Evolutionary conservation across 1,284 basidiomycete genomes (phyloP).

Genomic region (Ceratobasidium sp.): DNA sequence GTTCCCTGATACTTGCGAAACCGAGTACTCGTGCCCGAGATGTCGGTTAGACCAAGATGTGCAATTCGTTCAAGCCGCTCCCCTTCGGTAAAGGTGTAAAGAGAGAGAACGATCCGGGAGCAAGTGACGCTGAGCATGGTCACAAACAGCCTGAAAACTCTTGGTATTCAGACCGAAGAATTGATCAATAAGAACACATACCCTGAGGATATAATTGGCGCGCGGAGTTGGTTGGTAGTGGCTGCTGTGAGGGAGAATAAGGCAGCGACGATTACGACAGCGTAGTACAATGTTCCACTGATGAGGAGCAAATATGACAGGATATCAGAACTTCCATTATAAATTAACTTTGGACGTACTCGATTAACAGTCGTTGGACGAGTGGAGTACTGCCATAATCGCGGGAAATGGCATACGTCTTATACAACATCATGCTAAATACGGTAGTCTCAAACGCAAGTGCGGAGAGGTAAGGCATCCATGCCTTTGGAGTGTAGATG

Average conservation of each 20-base stretch:
- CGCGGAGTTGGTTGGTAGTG: background rate
- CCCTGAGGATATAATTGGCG: slow-evolving; percentile 1
- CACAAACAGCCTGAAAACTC: background rate
- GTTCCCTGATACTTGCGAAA: too few relatives aligned
- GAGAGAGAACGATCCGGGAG: slow-evolving; percentile 7
- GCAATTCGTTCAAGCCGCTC: too few relatives aligned
- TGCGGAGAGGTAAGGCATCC: slow-evolving; percentile 8
- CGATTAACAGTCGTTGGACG: background rate
- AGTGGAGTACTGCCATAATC: slow-evolving; percentile 6
- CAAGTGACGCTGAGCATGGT: slow-evolving; percentile 14
- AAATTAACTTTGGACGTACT: background rate
- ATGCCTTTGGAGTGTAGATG: background rate
- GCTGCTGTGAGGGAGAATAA: background rate
- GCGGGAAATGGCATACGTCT: background rate
- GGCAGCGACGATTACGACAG: background rate
- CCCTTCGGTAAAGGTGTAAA: background rate
- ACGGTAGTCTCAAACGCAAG: background rate
- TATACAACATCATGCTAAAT: slow-evolving; percentile 6
- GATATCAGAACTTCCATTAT: background rate
- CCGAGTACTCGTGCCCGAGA: too few relatives aligned
- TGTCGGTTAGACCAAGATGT: too few relatives aligned
- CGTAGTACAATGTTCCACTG: slow-evolving; percentile 16
- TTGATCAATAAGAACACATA: background rate
- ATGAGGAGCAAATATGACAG: background rate
- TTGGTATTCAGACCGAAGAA: background rate